Base-by-base conservation (phyloP, 1,284 basidiomycete species). In the Sanghuangporus weigelae region DNA sequence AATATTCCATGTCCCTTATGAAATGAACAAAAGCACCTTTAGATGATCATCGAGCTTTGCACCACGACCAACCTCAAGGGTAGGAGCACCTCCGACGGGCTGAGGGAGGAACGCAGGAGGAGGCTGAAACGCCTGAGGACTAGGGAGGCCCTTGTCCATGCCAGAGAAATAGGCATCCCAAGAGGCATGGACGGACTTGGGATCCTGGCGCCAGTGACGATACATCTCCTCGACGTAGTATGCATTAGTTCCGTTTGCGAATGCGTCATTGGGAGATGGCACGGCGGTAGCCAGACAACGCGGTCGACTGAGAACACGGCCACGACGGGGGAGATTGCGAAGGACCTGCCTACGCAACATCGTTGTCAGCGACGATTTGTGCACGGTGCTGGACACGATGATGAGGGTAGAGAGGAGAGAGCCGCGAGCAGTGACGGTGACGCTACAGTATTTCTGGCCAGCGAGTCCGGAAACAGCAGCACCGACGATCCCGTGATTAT, bases 181-280 rank as follows among this genome's bases (percentile, higher is more conserved):
- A 38, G 95, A 97, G 2, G 87, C 81, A 78, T 99, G 96, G 0
- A 99, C 97, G 51, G 92, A 91, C 69, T 86, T 84, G 48, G 95
- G 93, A 77, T 99, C 93, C 76, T 92, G 81, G 76, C 87, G 88
- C 93, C 93, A 97, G 69, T 88, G 84, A 69, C 86, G 85, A 78
- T 95, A 96, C 95, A 96, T 96, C 78, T 96, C 93, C 73, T 98
- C 96, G 53, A 90, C 92, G 74, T 99, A 98, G 80, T 96, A 96
- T 48, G 93, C 82, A 78, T 97, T 97, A 54, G 89, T 94, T 60
- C 93, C 93, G 68, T 92, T 95, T 23, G 93, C 93, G 73, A 96
- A 96, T 19, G 84, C 80, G 73, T 92, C 89, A 68, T 89, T 89
- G 21, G 87, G 75, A 1, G 89, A 90, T 23, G 83, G 74, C 35